Evolutionary conservation across 108 stramenopile genomes (phyloP).

Genomic region (Chaetoceros muelleri): DNA sequence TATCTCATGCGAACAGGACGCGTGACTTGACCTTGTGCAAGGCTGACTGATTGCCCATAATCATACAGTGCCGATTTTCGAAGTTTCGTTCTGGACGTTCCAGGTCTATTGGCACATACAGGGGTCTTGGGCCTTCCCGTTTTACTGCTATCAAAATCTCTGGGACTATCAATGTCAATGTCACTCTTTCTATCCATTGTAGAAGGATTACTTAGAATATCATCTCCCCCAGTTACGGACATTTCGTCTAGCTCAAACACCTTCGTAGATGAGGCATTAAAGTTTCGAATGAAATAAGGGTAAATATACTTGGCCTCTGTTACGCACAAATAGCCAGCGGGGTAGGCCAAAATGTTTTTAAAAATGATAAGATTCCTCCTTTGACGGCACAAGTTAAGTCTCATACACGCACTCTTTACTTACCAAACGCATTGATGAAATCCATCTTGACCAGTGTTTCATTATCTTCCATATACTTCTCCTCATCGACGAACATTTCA

Average conservation of each 20-base stretch:
- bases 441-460: conserved; percentile 14
- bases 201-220: background rate
- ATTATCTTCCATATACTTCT: conserved; percentile 32
- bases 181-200: no score
- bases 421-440: conserved; percentile 18
- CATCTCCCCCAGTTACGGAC: background rate
- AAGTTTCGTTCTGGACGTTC: no score
- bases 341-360: conserved; percentile 1
- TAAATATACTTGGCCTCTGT: conserved; percentile 10
- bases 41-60: background rate
- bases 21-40: background rate
- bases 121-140: no score
- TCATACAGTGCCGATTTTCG: background rate
- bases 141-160: no score
- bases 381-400: background rate
- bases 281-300: conserved; percentile 29
- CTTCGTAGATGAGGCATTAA: background rate
- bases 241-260: background rate
- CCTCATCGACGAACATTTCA: conserved; percentile 48
- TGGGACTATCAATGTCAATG: no score
- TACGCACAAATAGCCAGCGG: background rate
- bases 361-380: conserved; percentile 2
- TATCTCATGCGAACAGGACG: background rate
- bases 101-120: no score
- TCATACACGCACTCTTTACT: conserved; percentile 4